These are phyloP conservation scores for Peronospora destructor DNA, from an alignment of 352 stramenopile genomes.

Conservation along the genomic window DNA sequence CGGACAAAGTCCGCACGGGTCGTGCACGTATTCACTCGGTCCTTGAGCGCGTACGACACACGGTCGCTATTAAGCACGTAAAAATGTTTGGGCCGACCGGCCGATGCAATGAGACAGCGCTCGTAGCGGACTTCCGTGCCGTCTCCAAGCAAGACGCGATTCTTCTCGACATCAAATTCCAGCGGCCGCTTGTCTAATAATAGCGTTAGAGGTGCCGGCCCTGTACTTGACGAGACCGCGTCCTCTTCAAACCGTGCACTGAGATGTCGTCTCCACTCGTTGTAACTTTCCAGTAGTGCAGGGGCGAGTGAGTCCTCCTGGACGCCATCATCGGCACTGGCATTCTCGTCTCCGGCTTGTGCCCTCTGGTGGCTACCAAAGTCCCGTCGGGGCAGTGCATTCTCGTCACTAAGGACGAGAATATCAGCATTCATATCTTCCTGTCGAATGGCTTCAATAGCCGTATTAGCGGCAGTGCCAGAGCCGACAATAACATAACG, in stretches of 20 bases:
- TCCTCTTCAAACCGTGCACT: constrained; percentile 75
- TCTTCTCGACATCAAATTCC: constrained; percentile 83
- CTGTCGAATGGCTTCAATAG: constrained; percentile 88
- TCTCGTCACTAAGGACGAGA: constrained; percentile 83
- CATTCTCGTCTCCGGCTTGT: not conserved
- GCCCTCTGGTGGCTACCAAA: constrained; percentile 8
- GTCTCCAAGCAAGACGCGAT: constrained; percentile 72
- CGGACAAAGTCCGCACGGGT: constrained; percentile 77
- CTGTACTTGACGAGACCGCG: constrained; percentile 16
- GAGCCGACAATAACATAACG: constrained; percentile 87
- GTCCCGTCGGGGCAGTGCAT: constrained; percentile 55
- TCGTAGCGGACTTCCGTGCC: constrained; percentile 78
- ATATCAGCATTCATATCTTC: constrained; percentile 73
- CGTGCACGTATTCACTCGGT: constrained; percentile 83
- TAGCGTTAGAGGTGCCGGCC: constrained; percentile 49
- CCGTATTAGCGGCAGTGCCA: constrained; percentile 82
- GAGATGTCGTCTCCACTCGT: constrained; percentile 87
- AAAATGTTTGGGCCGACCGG: constrained; percentile 73
- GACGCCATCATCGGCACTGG: not conserved
- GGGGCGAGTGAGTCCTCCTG: constrained; percentile 32
- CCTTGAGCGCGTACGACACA: constrained; percentile 74
- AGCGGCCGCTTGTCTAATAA: constrained; percentile 69
- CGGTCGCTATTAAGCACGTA: constrained; percentile 85
- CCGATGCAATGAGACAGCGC: constrained; percentile 83
- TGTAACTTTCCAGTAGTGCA: constrained; percentile 80